Base-by-base conservation (phyloP, 257 asterid species). In the Prunella vulgaris region DNA sequence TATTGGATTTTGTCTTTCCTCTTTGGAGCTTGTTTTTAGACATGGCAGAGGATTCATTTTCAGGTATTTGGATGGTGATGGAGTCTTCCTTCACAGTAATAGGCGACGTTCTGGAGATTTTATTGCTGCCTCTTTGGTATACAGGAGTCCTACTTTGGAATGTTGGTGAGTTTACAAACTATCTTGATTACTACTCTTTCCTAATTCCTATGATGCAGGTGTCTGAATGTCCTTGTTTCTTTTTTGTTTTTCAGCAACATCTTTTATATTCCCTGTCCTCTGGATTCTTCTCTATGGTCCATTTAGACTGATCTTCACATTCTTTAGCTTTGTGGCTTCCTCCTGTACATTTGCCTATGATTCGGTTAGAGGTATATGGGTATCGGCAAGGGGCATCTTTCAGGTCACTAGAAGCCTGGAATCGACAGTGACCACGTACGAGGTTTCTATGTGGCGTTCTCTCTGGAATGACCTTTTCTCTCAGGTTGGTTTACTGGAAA, bases 381-480 rank as follows among this genome's bases (percentile, higher is more conserved):
- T 74, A 69, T 70, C 87, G 46, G 71, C 78, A 21, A 79, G 92
- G 76, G 60, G 88, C 70, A 69, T 86, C 60, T 79, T 84, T 70
- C 81, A 70, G 69, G 78, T 85, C 40, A 75, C 87, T 22, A 82
- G 77, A 69, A 71, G 72, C 21, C 85, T 81, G 7, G 83, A 81
- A 76, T 71, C 95, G n/a, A 82, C 95, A 3, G 89, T 85, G 69
- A 75, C 83, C 73, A 74, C 89, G 6, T 74, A 78, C 3, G 88
- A 84, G 79, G 85, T 80, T 32, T 90, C 97, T 10, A 66, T 84
- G 78, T 88, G 93, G 95, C 97, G 95, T 33, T 82, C 95, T 42
- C 87, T 90, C 33, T 90, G 97, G 97, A 81, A 86, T 64, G 97
- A 90, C 74, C 91, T 90, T 66, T 90, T 90, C 83, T 90, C 95